These are phyloP conservation scores for Elongisporangium anandrum DNA, from an alignment of 352 stramenopile genomes.

Conservation along the genomic window DNA sequence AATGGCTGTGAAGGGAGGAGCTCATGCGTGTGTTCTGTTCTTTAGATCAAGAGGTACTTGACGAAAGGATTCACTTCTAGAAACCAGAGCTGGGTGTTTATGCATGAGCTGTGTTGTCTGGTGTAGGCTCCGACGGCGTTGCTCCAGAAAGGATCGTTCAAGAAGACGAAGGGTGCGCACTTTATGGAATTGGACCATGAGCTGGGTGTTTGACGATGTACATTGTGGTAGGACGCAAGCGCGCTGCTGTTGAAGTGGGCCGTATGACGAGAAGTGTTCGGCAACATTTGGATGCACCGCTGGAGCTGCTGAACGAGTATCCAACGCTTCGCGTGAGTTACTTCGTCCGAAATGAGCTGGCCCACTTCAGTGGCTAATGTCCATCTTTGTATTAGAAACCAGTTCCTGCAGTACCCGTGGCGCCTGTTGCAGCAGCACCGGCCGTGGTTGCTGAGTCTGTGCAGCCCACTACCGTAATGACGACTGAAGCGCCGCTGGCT, in stretches of 20 bases:
- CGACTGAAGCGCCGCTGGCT: conserved; percentile 3
- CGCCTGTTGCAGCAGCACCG: background rate
- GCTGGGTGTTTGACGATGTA: conserved; percentile 1
- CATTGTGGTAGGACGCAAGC: conserved; percentile 47
- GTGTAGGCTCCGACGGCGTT: conserved; percentile 52
- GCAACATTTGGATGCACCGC: conserved; percentile 65
- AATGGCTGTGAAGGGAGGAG: background rate
- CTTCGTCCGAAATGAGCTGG: background rate
- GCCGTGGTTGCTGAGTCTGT: conserved; percentile 1
- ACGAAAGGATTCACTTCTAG: background rate
- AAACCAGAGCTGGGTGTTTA: background rate
- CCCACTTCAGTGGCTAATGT: background rate
- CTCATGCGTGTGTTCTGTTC: background rate
- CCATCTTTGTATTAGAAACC: background rate
- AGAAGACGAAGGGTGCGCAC: conserved; percentile 65
- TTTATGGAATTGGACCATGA: background rate
- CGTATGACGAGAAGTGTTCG: conserved; percentile 78
- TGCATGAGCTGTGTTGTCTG: background rate
- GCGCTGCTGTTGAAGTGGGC: conserved; percentile 41
- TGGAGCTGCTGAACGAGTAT: conserved; percentile 68
- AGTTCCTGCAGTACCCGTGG: background rate
- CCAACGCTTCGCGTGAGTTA: conserved; percentile 38
- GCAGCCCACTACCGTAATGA: background rate
- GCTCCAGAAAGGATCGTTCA: conserved; percentile 53
- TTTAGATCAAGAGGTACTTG: conserved; percentile 46